A percentile compares a stretch with the other conserved stretches of the same genome.
Conservation (phyloP, 176 grass and related monocot genomes). For the Raddia distichophylla region DNA sequence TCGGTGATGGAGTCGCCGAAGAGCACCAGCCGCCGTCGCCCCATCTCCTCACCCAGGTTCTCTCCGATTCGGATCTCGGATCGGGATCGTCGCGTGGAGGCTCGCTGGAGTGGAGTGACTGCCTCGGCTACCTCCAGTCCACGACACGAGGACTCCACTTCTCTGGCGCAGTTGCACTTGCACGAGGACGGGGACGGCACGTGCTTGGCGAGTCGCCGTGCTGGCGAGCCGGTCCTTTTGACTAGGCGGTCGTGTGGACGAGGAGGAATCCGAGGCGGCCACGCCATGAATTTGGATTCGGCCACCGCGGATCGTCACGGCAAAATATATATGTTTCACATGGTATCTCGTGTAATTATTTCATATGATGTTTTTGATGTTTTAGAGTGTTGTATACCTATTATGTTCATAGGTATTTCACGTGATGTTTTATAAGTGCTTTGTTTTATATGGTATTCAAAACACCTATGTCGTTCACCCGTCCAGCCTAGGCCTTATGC, state of each 20-base stretch:
- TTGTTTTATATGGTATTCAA: no score
- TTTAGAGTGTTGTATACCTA: no score
- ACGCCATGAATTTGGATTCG: no score
- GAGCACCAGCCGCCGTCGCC: slow-evolving; percentile 68
- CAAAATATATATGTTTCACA: no score
- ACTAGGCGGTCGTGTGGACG: not conserved
- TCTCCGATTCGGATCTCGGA: not conserved
- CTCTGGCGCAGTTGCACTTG: not conserved
- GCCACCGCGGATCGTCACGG: no score
- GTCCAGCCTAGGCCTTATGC: no score
- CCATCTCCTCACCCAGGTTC: slow-evolving; percentile 1
- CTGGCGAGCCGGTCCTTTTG: not conserved
- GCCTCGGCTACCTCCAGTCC: slow-evolving; percentile 6
- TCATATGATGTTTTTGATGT: no score
- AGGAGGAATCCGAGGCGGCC: not conserved
- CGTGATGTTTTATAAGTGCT: no score
- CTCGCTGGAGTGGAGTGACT: not conserved
- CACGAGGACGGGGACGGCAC: no score
- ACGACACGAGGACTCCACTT: not conserved
- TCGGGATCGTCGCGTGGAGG: not conserved
- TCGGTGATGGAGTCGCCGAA: slow-evolving; percentile 97
- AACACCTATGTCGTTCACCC: no score
- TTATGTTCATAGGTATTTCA: no score
- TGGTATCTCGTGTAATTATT: no score
- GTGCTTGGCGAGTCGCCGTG: not conserved